Evolutionary conservation across 768 basidiomycete genomes (phyloP).

Genomic region (Termitomyces sp.): DNA sequence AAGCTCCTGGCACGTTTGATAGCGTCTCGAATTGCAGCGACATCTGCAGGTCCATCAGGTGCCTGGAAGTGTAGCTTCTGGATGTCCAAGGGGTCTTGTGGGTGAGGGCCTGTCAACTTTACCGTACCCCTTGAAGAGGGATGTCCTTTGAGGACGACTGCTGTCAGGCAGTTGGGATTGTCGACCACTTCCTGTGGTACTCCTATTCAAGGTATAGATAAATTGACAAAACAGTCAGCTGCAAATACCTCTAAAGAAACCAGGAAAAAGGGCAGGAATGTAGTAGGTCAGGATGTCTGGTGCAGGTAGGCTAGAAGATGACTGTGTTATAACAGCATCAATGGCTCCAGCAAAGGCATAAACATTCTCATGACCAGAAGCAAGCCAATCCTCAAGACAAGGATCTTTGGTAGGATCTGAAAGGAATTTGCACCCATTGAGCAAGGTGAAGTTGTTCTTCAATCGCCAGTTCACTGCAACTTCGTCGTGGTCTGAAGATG

Average conservation of each 20-base stretch:
- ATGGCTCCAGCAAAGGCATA: constrained; percentile 27
- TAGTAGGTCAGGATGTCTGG: constrained; percentile 29
- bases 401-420: constrained; percentile 27
- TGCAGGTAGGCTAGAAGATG: constrained; percentile 19
- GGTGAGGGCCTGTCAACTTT: constrained; percentile 29
- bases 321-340: constrained; percentile 22
- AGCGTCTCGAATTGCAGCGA: constrained; percentile 25
- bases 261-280: constrained; percentile 24
- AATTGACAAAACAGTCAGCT: not conserved
- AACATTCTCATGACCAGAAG: constrained; percentile 20
- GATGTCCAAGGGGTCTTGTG: constrained; percentile 29
- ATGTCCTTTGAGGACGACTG: constrained; percentile 27
- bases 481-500: constrained; percentile 30
- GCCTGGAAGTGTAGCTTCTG: constrained; percentile 31
- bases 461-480: constrained; percentile 28
- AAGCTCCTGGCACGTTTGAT: constrained; percentile 24
- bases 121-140: constrained; percentile 30
- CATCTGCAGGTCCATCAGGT: constrained; percentile 21
- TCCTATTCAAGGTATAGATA: constrained; percentile 6
- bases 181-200: constrained; percentile 23
- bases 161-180: constrained; percentile 24
- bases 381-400: constrained; percentile 26
- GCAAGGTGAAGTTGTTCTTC: constrained; percentile 27
- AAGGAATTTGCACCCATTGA: constrained; percentile 26
- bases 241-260: constrained; percentile 3